Percentiles rank a stretch among this genome's conserved stretches.
phyloP scores from a whole-genome alignment of 768 basidiomycete genomes.

The Tulasnella sp. region DNA sequence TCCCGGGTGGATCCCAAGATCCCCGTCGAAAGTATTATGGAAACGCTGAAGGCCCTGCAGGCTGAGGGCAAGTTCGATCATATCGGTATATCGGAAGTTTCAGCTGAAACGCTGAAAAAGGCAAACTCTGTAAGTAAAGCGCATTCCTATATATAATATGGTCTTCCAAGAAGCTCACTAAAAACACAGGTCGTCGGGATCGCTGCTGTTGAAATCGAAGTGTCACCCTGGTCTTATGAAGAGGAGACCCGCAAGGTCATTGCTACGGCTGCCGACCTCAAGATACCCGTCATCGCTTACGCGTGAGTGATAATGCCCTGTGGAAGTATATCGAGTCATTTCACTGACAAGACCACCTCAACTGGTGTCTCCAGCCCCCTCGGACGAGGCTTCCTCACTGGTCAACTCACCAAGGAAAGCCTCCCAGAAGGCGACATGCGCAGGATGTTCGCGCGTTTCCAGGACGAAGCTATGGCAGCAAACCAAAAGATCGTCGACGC shows the following conservation, averaged over 20 bases:
- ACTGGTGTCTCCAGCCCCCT: neutral
- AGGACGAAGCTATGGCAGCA: constrained; percentile 37
- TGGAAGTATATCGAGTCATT: neutral
- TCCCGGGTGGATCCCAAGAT: constrained; percentile 47
- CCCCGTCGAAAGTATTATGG: constrained; percentile 45
- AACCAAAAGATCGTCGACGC: constrained; percentile 40
- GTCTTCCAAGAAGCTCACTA: neutral
- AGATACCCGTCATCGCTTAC: constrained; percentile 56
- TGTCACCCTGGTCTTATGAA: constrained; percentile 44
- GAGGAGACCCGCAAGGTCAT: constrained; percentile 40
- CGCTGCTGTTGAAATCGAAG: constrained; percentile 55
- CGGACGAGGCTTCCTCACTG: constrained; percentile 35
- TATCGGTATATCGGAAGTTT: constrained; percentile 57
- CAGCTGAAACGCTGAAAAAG: constrained; percentile 45
- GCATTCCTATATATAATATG: no score
- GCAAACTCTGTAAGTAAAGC: constrained; percentile 36
- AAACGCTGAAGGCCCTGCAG: constrained; percentile 44
- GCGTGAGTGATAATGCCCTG: constrained; percentile 37
- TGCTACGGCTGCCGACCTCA: constrained; percentile 50
- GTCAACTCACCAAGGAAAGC: constrained; percentile 37
- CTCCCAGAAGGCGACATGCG: constrained; percentile 38
- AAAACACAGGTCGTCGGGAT: constrained; percentile 31
- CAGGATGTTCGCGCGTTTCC: constrained; percentile 35
- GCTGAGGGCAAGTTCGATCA: constrained; percentile 56
- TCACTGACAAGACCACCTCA: neutral